Percentiles rank a stretch among this genome's conserved stretches.
Evolutionary conservation across 257 asterid species (phyloP).

Genomic region (Lithospermum erythrorhizon): DNA sequence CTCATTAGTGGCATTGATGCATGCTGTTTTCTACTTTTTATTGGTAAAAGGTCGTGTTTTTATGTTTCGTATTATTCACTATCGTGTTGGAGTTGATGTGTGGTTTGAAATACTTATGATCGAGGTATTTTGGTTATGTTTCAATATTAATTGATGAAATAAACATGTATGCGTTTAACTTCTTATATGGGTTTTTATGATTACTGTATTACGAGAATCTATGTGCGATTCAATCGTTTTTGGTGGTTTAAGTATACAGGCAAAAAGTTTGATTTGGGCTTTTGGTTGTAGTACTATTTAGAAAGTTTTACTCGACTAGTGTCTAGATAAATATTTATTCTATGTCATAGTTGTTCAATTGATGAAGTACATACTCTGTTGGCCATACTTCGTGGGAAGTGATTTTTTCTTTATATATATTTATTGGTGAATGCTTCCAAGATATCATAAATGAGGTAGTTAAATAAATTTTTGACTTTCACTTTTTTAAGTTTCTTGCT

Average conservation of each 20-base stretch:
- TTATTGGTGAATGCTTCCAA: constrained; percentile 1
- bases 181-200: too few relatives aligned
- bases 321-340: background rate
- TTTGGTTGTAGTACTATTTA: too few relatives aligned
- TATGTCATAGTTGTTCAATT: background rate
- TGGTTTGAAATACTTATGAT: background rate
- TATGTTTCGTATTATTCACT: background rate
- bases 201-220: too few relatives aligned
- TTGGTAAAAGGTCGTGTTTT: background rate
- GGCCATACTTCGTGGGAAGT: background rate
- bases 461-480: constrained; percentile 16
- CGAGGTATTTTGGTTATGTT: background rate
- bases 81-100: background rate
- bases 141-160: background rate
- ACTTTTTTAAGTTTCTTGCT: constrained; percentile 13
- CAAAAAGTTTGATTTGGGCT: too few relatives aligned
- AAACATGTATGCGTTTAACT: background rate
- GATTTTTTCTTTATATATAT: background rate
- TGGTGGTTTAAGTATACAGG: too few relatives aligned
- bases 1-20: too few relatives aligned
- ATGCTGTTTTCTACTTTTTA: too few relatives aligned
- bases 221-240: too few relatives aligned
- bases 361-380: background rate
- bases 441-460: constrained; percentile 14
- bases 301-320: background rate